Percentiles rank a stretch among this genome's conserved stretches.
Evolutionary conservation across 371 early-diverging fungal species (phyloP).

Genomic region (Mucor saturninus): DNA sequence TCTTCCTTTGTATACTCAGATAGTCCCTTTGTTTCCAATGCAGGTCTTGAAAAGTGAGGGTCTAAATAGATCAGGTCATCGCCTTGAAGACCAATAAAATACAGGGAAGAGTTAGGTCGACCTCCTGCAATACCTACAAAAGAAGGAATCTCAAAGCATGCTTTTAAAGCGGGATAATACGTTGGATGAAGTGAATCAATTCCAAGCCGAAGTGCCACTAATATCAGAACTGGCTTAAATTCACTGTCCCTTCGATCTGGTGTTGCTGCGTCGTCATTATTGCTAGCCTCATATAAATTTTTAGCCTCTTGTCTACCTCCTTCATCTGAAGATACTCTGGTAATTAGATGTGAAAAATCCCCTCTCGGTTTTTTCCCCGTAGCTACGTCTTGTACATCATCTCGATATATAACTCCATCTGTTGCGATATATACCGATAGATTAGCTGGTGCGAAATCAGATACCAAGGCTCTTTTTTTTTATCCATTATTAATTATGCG

Average conservation of each 20-base stretch:
- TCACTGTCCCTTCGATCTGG: background rate
- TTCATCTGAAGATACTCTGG: slow-evolving; percentile 15
- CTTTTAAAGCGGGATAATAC: slow-evolving; percentile 79
- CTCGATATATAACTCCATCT: slow-evolving; percentile 77
- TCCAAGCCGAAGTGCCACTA: slow-evolving; percentile 89
- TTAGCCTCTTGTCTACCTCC: slow-evolving; percentile 33
- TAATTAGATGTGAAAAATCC: slow-evolving; percentile 33
- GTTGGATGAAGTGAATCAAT: slow-evolving; percentile 84
- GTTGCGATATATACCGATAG: slow-evolving; percentile 73
- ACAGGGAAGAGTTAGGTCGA: slow-evolving; percentile 91
- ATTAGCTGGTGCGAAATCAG: slow-evolving; percentile 63
- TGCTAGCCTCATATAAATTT: slow-evolving; percentile 35
- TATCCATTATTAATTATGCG: background rate
- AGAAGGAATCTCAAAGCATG: slow-evolving; percentile 77
- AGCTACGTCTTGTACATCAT: slow-evolving; percentile 55
- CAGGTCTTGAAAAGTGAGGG: slow-evolving; percentile 87
- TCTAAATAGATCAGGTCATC: slow-evolving; percentile 90
- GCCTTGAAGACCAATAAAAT: slow-evolving; percentile 88
- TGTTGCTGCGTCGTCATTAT: background rate
- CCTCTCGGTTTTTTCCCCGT: slow-evolving; percentile 46
- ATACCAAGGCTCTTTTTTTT: slow-evolving; percentile 65
- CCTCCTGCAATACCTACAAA: slow-evolving; percentile 94
- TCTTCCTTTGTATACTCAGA: slow-evolving; percentile 66
- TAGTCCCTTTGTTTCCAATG: slow-evolving; percentile 59
- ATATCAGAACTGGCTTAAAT: slow-evolving; percentile 75